phyloP scores from a whole-genome alignment of 164 flowering plant genomes.

The Warburgia ugandensis region DNA sequence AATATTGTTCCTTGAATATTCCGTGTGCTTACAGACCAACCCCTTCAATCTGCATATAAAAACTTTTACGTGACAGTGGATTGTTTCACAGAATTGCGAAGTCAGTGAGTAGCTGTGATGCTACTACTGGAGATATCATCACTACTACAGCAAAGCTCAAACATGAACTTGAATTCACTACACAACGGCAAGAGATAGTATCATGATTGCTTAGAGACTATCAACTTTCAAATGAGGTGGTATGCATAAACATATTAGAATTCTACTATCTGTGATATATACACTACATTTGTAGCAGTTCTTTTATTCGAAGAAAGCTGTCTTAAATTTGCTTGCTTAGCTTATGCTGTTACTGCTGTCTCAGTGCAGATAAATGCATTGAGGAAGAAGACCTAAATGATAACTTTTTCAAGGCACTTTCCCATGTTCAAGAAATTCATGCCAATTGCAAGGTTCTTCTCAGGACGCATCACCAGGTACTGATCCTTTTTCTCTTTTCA shows the following conservation, averaged over 20 bases:
- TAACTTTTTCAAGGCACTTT: constrained; percentile 83
- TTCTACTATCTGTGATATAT: too few relatives aligned
- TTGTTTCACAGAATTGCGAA: constrained; percentile 55
- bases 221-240: constrained; percentile 93
- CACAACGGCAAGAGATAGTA: constrained; percentile 88
- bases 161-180: constrained; percentile 79
- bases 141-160: constrained; percentile 89
- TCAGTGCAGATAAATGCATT: constrained; percentile 68
- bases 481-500: too few relatives aligned
- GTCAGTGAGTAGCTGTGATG: constrained; percentile 70
- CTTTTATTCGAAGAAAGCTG: too few relatives aligned
- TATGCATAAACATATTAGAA: too few relatives aligned
- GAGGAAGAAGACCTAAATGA: constrained; percentile 82
- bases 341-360: too few relatives aligned
- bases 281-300: too few relatives aligned
- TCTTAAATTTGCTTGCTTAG: background rate
- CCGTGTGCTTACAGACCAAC: background rate
- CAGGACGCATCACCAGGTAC: constrained; percentile 98
- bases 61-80: too few relatives aligned
- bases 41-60: constrained; percentile 1
- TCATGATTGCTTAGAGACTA: constrained; percentile 90
- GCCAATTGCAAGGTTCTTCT: constrained; percentile 90
- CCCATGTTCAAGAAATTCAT: constrained; percentile 97
- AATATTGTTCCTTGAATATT: too few relatives aligned
- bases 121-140: constrained; percentile 84